Percentiles rank a stretch among this genome's conserved stretches.
Evolutionary conservation across 257 asterid species (phyloP).

Genomic region (Solanum sparsipilum): DNA sequence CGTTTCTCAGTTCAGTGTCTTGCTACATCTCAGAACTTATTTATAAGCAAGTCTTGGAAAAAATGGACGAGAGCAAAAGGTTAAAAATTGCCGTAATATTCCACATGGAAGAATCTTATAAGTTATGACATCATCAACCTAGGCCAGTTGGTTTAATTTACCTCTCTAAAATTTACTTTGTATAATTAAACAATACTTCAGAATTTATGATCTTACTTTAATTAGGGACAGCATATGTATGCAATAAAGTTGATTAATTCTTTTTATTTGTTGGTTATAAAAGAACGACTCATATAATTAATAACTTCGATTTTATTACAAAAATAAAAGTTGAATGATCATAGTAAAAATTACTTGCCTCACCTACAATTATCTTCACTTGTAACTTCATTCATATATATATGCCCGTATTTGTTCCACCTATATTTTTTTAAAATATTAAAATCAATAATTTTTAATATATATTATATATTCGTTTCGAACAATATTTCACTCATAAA

Average conservation of each 20-base stretch:
- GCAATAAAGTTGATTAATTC: not conserved
- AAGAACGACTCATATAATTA: not conserved
- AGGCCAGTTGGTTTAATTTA: not conserved
- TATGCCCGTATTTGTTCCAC: not conserved
- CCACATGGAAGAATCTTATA: not conserved
- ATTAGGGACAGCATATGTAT: not conserved
- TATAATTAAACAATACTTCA: not conserved
- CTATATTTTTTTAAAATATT: not conserved
- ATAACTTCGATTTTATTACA: too few relatives aligned
- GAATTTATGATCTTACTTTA: not conserved
- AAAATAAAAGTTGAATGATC: not conserved
- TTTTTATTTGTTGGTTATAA: not conserved
- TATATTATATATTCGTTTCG: too few relatives aligned
- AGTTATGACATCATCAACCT: not conserved
- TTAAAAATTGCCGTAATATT: not conserved
- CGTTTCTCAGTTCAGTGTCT: not conserved
- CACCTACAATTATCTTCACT: not conserved
- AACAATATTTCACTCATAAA: too few relatives aligned
- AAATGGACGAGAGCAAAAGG: not conserved
- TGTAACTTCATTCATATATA: not conserved
- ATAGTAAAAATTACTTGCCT: not conserved
- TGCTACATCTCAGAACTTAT: not conserved
- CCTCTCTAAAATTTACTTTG: not conserved
- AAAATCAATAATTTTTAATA: not conserved
- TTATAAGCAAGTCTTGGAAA: not conserved